These are phyloP conservation scores for Conoideocrella luteorostrata DNA, from an alignment of 2,329 filamentous ascomycete genomes.

Conservation along the genomic window DNA sequence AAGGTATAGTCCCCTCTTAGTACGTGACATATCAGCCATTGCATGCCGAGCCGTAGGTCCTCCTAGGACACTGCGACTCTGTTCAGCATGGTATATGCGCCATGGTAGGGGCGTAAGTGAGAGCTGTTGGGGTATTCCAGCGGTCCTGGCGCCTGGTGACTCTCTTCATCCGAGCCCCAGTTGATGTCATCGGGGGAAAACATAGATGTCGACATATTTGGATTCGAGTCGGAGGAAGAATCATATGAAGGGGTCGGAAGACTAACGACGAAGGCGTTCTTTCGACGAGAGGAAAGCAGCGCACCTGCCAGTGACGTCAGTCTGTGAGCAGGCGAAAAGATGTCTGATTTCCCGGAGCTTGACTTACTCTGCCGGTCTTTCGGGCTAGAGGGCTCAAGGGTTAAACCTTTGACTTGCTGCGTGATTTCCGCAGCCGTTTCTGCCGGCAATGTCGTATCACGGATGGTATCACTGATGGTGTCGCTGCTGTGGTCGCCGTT, in stretches of 20 bases:
- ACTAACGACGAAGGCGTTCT: background rate
- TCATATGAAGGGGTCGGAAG: too few species aligned
- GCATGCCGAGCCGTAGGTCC: conserved; percentile 16
- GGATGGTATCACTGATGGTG: too few species aligned
- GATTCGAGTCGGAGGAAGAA: background rate
- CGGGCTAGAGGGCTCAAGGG: too few species aligned
- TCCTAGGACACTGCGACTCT: conserved; percentile 14
- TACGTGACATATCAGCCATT: conserved; percentile 20
- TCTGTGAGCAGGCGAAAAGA: background rate
- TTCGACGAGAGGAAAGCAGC: background rate
- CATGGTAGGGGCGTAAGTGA: background rate
- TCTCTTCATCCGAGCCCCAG: conserved; percentile 9
- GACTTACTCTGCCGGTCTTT: too few species aligned
- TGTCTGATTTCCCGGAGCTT: background rate
- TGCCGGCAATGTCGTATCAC: too few species aligned
- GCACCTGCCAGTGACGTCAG: conserved; percentile 3
- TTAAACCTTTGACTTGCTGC: too few species aligned
- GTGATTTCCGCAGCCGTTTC: too few species aligned
- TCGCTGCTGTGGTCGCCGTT: too few species aligned
- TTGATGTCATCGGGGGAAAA: conserved; percentile 10
- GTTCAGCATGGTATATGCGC: background rate
- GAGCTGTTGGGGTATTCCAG: background rate
- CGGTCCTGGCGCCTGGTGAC: background rate
- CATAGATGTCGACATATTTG: background rate
- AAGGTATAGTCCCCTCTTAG: conserved; percentile 16